Base-by-base conservation (phyloP, 768 basidiomycete genomes). In the Suillus tomentosus region DNA sequence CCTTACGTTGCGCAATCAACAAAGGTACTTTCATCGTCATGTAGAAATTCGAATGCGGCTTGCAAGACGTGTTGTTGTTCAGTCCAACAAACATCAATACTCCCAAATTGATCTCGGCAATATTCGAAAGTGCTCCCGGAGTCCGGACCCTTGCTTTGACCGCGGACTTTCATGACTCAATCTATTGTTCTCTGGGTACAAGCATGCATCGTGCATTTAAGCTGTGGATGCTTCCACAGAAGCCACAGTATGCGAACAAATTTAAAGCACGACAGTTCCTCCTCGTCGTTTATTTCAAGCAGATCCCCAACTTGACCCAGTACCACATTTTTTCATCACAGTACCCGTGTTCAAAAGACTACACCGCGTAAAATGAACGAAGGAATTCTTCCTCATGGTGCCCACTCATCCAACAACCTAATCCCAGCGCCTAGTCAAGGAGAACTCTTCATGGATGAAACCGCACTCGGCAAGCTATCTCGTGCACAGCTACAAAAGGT, bases 21-120 rank as follows among this genome's bases (percentile, higher is more conserved):
- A 31, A 31, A 31, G 31, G 31, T 31, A 31, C 31, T 17, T 47
- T 92, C 90, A 71, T 94, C 91, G 69, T 92, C 91, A 67, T 94
- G 91, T 7, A 85, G 79, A 6, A 92, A 22, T 47, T 22, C 11
- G 45, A 47, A 47, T 84, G 8, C 84, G 78, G 70, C 91, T 92
- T 4, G 31, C 31, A 31, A 61, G 86, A 84, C 36, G 83, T 79
- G 65, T 91, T 89, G 24, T 69, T 74, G 72, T 93, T 93, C 68
- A 45, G 19, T 45, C 8, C 10, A n/a, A 91, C 6, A 90, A 22
- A 92, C 78, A 31, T 31, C 31, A 31, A 31, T 31, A 31, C 31
- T 31, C 6, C 31, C 31, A 31, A 31, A 31, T 1, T 88, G 42
- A 43, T 17, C 17, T 8, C 42, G 27, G 27, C 27, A 27, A 27